Conservation (phyloP, 108 stramenopile species). For the Cyclotella kingstonii region DNA sequence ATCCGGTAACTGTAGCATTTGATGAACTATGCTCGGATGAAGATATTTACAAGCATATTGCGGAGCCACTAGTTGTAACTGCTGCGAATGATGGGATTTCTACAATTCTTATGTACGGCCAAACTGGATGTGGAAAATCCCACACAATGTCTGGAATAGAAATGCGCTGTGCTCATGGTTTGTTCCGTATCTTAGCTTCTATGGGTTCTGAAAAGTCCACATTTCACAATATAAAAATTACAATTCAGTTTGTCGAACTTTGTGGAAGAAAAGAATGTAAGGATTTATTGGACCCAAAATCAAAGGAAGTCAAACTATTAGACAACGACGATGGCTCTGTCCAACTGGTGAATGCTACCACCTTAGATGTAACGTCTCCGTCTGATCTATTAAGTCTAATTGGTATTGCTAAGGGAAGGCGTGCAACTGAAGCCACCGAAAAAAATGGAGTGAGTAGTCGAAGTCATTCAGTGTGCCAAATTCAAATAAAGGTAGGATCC, state of each 20-base stretch:
- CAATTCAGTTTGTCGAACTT: constrained; percentile 55
- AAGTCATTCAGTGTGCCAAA: constrained; percentile 52
- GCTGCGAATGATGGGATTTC: constrained; percentile 40
- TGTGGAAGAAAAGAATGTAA: constrained; percentile 47
- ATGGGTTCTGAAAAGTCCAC: constrained; percentile 1
- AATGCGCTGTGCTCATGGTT: constrained; percentile 23
- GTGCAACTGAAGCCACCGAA: constrained; percentile 61
- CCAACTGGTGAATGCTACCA: constrained; percentile 29
- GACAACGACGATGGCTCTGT: constrained; percentile 48
- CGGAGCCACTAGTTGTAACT: constrained; percentile 47
- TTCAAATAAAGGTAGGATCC: constrained; percentile 27
- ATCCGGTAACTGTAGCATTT: constrained; percentile 50
- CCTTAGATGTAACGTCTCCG: constrained; percentile 26
- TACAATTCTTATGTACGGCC: constrained; percentile 65
- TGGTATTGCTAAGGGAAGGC: constrained; percentile 35
- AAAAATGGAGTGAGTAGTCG: constrained; percentile 51
- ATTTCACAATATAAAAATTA: constrained; percentile 4
- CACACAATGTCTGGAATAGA: constrained; percentile 38
- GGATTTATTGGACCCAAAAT: constrained; percentile 40
- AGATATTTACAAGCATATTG: constrained; percentile 45
- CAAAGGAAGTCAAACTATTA: constrained; percentile 39
- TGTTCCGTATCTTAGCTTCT: constrained; percentile 31
- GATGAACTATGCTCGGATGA: constrained; percentile 55
- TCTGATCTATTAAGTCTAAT: constrained; percentile 39
- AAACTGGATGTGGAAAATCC: constrained; percentile 43